Base-by-base conservation (phyloP, 306 rosid genomes). In the Crotalaria pallida region DNA sequence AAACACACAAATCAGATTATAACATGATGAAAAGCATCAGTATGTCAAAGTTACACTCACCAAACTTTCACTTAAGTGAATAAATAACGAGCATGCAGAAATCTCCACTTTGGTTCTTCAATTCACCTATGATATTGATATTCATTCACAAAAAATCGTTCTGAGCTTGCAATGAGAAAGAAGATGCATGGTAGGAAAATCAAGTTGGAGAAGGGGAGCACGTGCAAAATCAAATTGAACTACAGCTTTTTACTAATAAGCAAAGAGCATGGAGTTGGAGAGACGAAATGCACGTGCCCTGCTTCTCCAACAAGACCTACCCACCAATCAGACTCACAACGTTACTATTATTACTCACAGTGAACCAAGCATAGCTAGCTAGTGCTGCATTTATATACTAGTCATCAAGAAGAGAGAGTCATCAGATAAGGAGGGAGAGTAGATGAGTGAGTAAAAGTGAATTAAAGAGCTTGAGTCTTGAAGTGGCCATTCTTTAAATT, bases 171-270 rank as follows among this genome's bases (percentile, higher is more conserved):
- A 60, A 44, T 19, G 58, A 22, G 23, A 31, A 51, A 53, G n/a
- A 79, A 64, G 50, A 67, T 36, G 11, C 43, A 36, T 55, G 92
- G 86, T 49, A 67, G 85, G 91, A 55, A 87, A 58, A 77, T 73
- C 95, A 67, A 72, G 96, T 84, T 92, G 98, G 98, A 89, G 89
- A 85, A 89, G 92, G 83, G 79, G 96, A 92, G 90, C 98, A 90
- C 96, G 96, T 88, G 98, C 93, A 92, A 78, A 50, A 36, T 68
- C 40, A 26, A 17, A 59, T 3, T 3, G 44, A 44, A 61, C 61
- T 52, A 18, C 36, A 38, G 44, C 69, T 41, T 7, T 41, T n/a
- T n/a, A n/a, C n/a, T n/a, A n/a, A n/a, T 7, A 15, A 19, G 0
- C 7, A 17, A 0, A 59, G 49, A n/a, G n/a, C 17, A 7, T 33